phyloP scores from a whole-genome alignment of 2,329 filamentous ascomycete species.

The Epichloe elymi region DNA sequence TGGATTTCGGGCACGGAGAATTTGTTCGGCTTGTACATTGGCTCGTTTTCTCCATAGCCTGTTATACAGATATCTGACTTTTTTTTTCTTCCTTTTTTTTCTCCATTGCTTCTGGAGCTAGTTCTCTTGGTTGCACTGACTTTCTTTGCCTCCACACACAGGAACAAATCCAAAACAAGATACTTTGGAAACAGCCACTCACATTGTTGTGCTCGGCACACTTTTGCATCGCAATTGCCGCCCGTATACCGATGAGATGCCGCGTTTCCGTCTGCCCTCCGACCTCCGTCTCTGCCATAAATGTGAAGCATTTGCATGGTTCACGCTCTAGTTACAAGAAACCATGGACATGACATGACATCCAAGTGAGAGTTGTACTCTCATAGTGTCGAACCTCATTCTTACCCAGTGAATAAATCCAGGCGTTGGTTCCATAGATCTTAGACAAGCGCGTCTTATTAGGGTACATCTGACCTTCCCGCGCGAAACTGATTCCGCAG shows the following conservation, averaged over 20 bases:
- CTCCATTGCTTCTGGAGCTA: neutral
- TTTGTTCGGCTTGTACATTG: conserved; percentile 17
- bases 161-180: too few species aligned
- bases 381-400: too few species aligned
- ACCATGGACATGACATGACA: too few species aligned
- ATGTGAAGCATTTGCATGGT: too few species aligned
- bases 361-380: too few species aligned
- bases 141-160: neutral
- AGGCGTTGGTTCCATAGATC: too few species aligned
- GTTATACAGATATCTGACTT: conserved; percentile 9
- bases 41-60: conserved; percentile 10
- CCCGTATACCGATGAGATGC: neutral
- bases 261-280: neutral
- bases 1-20: conserved; percentile 19
- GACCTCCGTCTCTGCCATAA: neutral
- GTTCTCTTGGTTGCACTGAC: neutral
- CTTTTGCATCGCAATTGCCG: neutral
- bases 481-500: too few species aligned
- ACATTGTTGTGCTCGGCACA: neutral
- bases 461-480: too few species aligned
- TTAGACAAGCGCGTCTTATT: too few species aligned
- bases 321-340: too few species aligned
- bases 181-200: too few species aligned
- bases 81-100: neutral
- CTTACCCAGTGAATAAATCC: too few species aligned